Evolutionary conservation across 306 rosid species (phyloP).

Genomic region (Trifolium repens): DNA sequence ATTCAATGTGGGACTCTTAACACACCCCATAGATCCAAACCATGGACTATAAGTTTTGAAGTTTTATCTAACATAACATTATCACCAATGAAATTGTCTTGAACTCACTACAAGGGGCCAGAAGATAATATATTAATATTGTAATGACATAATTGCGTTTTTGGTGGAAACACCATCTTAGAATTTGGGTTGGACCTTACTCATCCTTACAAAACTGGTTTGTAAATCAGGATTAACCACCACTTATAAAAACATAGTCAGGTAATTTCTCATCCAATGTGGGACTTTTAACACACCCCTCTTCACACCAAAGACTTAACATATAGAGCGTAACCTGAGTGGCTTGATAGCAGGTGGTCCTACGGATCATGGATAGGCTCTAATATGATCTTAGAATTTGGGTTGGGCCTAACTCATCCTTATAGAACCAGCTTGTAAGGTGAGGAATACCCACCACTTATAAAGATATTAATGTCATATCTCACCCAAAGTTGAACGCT

Average conservation of each 20-base stretch:
- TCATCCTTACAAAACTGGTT: not conserved
- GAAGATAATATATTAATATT: slow-evolving; percentile 21
- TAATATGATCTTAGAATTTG: not conserved
- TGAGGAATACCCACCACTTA: not conserved
- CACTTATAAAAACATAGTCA: not conserved
- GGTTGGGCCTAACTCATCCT: not conserved
- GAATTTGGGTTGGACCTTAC: not conserved
- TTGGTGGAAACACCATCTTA: slow-evolving; percentile 4
- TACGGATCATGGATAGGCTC: not conserved
- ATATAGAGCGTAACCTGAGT: not conserved
- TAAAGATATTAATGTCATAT: not conserved
- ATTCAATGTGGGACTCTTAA: not conserved
- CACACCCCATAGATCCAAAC: not conserved
- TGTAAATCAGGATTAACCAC: not conserved
- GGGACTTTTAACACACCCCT: not conserved
- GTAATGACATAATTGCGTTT: slow-evolving; percentile 31
- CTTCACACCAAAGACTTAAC: not conserved
- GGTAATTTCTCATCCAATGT: not conserved
- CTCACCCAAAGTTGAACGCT: not conserved
- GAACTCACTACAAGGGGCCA: slow-evolving; percentile 1
- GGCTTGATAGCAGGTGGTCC: not conserved
- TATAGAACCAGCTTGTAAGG: not conserved
- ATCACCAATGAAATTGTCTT: not conserved
- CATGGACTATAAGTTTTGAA: slow-evolving; percentile 13
- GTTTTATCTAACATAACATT: slow-evolving; percentile 17